These are phyloP conservation scores for Dalbergia cochinchinensis DNA, from an alignment of 306 rosid genomes.

Conservation along the genomic window DNA sequence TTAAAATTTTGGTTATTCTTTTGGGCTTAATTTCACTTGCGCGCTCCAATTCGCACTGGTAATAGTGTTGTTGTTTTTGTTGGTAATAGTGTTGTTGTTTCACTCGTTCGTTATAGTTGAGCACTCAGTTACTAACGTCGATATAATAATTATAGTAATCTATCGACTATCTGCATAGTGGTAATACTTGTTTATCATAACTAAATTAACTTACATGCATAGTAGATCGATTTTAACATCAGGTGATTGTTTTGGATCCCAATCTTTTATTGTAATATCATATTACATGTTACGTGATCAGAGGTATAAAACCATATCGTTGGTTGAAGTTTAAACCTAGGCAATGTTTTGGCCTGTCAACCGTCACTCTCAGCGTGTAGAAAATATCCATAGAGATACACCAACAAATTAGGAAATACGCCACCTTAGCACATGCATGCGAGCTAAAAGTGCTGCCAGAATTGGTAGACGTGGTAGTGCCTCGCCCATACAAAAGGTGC, in stretches of 20 bases:
- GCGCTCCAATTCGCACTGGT: not conserved
- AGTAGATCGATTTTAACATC: not conserved
- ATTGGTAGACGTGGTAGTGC: constrained; percentile 55
- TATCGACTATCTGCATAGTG: not conserved
- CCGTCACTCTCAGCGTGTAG: not conserved
- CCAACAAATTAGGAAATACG: not conserved
- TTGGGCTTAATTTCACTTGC: not conserved
- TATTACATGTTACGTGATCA: not conserved
- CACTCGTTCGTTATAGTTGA: not conserved
- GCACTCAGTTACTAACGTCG: not conserved
- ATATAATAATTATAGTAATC: not conserved
- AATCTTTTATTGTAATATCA: not conserved
- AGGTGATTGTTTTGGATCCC: not conserved
- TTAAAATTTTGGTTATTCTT: not conserved
- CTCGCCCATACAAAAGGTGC: constrained; percentile 34
- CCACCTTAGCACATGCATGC: not conserved
- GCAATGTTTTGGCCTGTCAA: not conserved
- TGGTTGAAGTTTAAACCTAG: not conserved
- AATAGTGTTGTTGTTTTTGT: not conserved
- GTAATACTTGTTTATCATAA: not conserved
- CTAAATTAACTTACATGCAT: not conserved
- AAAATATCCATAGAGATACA: not conserved
- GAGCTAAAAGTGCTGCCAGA: not conserved
- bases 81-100: not conserved
- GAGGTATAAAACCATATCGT: not conserved